Percentiles rank a stretch among this genome's conserved stretches.
phyloP scores from a whole-genome alignment of 345 rosid genomes.

The Populus ilicifolia region DNA sequence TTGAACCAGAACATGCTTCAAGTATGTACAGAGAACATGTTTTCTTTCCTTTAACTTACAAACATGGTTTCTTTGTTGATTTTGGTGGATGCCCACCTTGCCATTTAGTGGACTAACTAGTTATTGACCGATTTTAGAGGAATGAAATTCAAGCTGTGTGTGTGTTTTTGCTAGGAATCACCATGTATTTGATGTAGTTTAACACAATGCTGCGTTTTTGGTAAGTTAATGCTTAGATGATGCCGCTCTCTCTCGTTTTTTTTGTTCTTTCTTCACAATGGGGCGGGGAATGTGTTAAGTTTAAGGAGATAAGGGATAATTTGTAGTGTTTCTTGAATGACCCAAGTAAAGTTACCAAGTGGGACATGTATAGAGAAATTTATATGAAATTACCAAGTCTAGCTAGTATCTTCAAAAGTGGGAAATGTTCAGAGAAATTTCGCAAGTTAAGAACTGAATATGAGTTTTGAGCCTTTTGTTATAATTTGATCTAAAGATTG shows the following conservation, averaged over 20 bases:
- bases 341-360: background rate
- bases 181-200: background rate
- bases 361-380: background rate
- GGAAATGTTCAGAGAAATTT: no score
- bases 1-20: slow-evolving; percentile 62
- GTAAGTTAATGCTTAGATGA: background rate
- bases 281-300: background rate
- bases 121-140: background rate
- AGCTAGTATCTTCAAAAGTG: background rate
- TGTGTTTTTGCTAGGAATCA: background rate
- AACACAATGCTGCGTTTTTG: background rate
- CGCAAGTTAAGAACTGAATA: background rate
- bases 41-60: background rate
- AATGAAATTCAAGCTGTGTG: background rate
- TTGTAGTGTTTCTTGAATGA: background rate
- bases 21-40: slow-evolving; percentile 24
- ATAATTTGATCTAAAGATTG: background rate
- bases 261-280: no score
- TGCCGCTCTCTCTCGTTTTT: no score
- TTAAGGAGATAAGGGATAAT: background rate
- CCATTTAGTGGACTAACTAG: background rate
- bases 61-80: background rate
- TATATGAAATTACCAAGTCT: background rate
- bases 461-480: background rate
- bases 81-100: background rate